Evolutionary conservation across 2,329 filamentous ascomycete species (phyloP).

Genomic region (Hypocreales sp.): DNA sequence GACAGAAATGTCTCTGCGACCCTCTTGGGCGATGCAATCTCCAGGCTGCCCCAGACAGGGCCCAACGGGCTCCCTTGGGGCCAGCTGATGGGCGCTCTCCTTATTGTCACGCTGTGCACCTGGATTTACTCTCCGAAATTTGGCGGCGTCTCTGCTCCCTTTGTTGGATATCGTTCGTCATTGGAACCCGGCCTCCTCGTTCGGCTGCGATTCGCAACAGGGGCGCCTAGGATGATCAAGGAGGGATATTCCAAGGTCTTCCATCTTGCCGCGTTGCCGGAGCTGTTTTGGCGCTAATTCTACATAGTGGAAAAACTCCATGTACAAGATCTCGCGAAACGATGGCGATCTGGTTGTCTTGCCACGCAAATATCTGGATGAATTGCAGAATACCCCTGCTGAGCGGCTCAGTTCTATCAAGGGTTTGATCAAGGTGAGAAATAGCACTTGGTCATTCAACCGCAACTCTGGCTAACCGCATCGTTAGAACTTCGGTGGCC

Average conservation of each 20-base stretch:
- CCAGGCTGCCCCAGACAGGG: neutral
- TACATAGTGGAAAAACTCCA: conserved; percentile 3
- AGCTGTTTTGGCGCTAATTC: neutral
- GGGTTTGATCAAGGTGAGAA: conserved; percentile 3
- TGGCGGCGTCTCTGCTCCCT: conserved; percentile 1
- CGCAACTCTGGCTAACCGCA: neutral
- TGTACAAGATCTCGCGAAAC: conserved; percentile 3
- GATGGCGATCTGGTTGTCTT: conserved; percentile 4
- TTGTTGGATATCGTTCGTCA: conserved; percentile 2
- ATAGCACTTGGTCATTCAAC: too few relatives aligned
- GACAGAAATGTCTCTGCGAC: neutral
- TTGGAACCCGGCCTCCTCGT: conserved; percentile 3
- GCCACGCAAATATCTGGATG: conserved; percentile 3
- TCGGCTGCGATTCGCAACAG: conserved; percentile 1
- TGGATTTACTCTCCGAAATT: conserved; percentile 1
- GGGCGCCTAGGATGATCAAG: conserved; percentile 2
- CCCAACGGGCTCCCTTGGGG: neutral
- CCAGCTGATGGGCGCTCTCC: neutral
- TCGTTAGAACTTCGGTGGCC: conserved; percentile 4
- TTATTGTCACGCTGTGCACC: neutral
- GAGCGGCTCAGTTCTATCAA: conserved; percentile 3
- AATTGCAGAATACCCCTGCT: conserved; percentile 3
- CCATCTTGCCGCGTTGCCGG: too few relatives aligned
- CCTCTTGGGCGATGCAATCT: neutral
- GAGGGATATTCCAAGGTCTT: conserved; percentile 4